Base-by-base conservation (phyloP, 148 eudicot genomes). In the Heliosperma pusillum region DNA sequence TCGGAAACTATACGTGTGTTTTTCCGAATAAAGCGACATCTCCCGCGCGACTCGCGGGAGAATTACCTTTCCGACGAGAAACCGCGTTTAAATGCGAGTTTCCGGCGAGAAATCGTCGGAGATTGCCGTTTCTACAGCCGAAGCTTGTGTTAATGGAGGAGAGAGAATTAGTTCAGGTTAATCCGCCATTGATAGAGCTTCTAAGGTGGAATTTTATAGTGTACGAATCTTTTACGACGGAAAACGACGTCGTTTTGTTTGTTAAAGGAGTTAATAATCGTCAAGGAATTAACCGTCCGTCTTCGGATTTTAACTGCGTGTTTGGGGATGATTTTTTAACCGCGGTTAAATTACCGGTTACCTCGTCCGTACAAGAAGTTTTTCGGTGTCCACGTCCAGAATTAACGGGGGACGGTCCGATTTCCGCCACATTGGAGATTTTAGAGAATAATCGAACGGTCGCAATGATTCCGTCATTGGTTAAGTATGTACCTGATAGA, bases 261-360 rank as follows among this genome's bases (percentile, higher is more conserved):
- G 91, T 74, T 7, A 91, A 91, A 66, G 97, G 97, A 3, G 58
- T 89, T 4, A 87, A 89, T 68, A 78, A 68, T 52, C 89, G 85
- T 47, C 97, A 86, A 72, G 93, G 91, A 4, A 25, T 58, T 4
- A 83, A 82, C 73, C 77, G 91, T 12, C 47, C 57, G 0, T 82
- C 91, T 19, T 68, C 70, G 3, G 87, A 86, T 36, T 81, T 91
- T 60, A 77, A 72, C 4, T 91, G 97, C 65, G 73, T 89, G 0
- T 91, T 91, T 42, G 87, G 88, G 5, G 87, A 84, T 52, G 84
- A 73, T 66, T 15, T 17, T 11, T 71, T 45, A 72, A 71, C 73
- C 72, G 78, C 33, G 0, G 68, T 86, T 11, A 82, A 24, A 29
- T 85, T 93, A 0, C 9, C 84, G 77, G 92, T 87, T 12, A 89